Evolutionary conservation across 2,329 filamentous ascomycete genomes (phyloP), one percentile per base, ranked within the genome.

Genomic region (Cladosporium colombiae): DNA sequence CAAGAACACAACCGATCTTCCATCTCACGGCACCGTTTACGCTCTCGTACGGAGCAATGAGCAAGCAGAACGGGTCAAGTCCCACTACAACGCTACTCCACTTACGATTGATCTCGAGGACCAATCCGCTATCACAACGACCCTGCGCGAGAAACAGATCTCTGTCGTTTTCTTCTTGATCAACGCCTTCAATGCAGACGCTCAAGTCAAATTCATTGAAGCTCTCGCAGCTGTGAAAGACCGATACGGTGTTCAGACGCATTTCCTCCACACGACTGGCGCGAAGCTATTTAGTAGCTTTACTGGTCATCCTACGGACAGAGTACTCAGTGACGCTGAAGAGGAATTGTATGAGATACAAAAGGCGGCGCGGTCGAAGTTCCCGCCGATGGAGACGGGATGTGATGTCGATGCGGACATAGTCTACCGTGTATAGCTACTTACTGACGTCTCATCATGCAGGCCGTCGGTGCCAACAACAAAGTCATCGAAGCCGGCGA

Each of bases 271-370:
- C 76, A 85, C 84, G 0, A 79, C 74, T 2, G 84, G 84, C 0
- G 84, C 84, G 27, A 86, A 86, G 73, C 69, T 83, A 3, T 85
- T 86, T 70, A 84, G 82, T 16, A 78, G 74, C 31, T 81, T 83
- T 70, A 78, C 79, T 0, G 82, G 80, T 0, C 74, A 79, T 5
- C 81, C 81, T 0, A 80, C 76, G 0, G 78, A 83, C 65, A 66
- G 72, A 10, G 75, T 76, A 0, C 67, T 86, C 0, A 65, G 78
- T 3, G 84, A 86, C 66, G 79, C 76, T 2, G 80, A 84, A 31
- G 76, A 78, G 0, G 64, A 70, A 0, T 68, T 85, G 14, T 83
- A 80, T 60, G 74, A 79, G 0, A 75, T 82, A 5, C 81, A 83
- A 58, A 83, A 81, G 67, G 65, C 60, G 2, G 75, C 78, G 55